Evolutionary conservation across 306 rosid genomes (phyloP).

Genomic region (Comarum palustre): DNA sequence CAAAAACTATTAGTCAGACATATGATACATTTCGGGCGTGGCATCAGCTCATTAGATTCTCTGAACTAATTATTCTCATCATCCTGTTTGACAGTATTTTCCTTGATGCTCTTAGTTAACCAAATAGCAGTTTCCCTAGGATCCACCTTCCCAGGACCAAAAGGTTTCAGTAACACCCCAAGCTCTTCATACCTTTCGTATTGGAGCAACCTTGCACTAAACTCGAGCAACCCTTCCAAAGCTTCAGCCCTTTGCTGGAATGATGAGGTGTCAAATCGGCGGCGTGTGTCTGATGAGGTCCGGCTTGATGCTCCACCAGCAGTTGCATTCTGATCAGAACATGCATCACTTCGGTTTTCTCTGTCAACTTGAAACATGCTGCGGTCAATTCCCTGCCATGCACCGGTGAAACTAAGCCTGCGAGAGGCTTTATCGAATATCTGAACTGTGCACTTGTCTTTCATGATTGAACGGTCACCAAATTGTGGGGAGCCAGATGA

Average conservation of each 20-base stretch:
- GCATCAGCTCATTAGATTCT: slow-evolving; percentile 22
- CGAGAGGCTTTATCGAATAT: slow-evolving; percentile 45
- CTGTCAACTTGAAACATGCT: slow-evolving; percentile 48
- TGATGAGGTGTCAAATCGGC: slow-evolving; percentile 75
- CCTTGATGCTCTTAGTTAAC: slow-evolving; percentile 94
- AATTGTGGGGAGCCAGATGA: slow-evolving; percentile 51
- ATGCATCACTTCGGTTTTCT: slow-evolving; percentile 51
- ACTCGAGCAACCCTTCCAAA: slow-evolving; percentile 93
- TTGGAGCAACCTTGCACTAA: slow-evolving; percentile 89
- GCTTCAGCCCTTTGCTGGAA: slow-evolving; percentile 95
- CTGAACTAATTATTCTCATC: slow-evolving; percentile 16
- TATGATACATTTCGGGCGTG: slow-evolving; percentile 21
- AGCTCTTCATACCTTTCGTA: slow-evolving; percentile 89
- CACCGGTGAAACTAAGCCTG: slow-evolving; percentile 41
- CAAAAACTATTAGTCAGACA: slow-evolving; percentile 24
- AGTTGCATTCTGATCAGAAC: slow-evolving; percentile 88
- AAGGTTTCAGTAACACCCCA: slow-evolving; percentile 92
- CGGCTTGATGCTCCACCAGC: slow-evolving; percentile 92
- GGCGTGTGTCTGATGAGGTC: slow-evolving; percentile 65
- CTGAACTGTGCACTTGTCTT: slow-evolving; percentile 88
- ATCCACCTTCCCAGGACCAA: slow-evolving; percentile 92
- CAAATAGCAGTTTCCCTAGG: slow-evolving; percentile 99
- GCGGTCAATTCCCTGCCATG: slow-evolving; percentile 68
- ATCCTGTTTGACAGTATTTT: slow-evolving; percentile 56
- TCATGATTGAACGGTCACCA: slow-evolving; percentile 62